Conservation (phyloP, 1,139 yeast genomes). For the Taphrina flavorubra region DNA sequence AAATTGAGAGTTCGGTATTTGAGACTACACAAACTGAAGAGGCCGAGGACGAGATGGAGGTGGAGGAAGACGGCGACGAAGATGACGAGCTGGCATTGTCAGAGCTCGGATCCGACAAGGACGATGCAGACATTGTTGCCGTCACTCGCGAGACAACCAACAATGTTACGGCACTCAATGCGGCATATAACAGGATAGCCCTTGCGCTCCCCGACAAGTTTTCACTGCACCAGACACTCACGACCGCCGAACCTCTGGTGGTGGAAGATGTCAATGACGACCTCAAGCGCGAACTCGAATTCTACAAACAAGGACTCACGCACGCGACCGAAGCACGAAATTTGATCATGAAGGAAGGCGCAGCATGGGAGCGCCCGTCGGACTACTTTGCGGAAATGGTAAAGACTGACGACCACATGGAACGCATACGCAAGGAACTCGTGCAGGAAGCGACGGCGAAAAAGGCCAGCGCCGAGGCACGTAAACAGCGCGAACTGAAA, state of each 20-base stretch:
- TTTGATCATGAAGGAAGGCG: slow-evolving; percentile 57
- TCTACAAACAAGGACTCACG: slow-evolving; percentile 88
- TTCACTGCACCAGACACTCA: slow-evolving; percentile 79
- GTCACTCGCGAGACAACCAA: slow-evolving; percentile 77
- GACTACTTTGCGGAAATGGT: slow-evolving; percentile 99
- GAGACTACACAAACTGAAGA: neutral
- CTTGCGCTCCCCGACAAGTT: slow-evolving; percentile 60
- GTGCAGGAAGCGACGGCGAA: slow-evolving; percentile 85
- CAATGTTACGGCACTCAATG: slow-evolving; percentile 54
- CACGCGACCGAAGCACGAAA: slow-evolving; percentile 79
- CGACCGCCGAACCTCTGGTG: slow-evolving; percentile 66
- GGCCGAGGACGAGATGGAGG: slow-evolving; percentile 46
- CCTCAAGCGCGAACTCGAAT: slow-evolving; percentile 81
- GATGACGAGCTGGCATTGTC: slow-evolving; percentile 50
- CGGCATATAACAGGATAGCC: slow-evolving; percentile 52
- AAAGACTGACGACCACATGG: slow-evolving; percentile 98
- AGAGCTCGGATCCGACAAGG: slow-evolving; percentile 54
- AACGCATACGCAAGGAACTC: slow-evolving; percentile 78
- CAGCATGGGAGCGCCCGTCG: slow-evolving; percentile 89
- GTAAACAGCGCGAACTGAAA: slow-evolving; percentile 91
- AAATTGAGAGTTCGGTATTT: slow-evolving; percentile 4
- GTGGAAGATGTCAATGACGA: slow-evolving; percentile 87
- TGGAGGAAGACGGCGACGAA: slow-evolving; percentile 48
- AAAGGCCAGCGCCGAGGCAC: slow-evolving; percentile 92
- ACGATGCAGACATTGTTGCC: slow-evolving; percentile 88